phyloP scores from a whole-genome alignment of 2,329 filamentous ascomycete species.

The Sordariomycetes sp. region DNA sequence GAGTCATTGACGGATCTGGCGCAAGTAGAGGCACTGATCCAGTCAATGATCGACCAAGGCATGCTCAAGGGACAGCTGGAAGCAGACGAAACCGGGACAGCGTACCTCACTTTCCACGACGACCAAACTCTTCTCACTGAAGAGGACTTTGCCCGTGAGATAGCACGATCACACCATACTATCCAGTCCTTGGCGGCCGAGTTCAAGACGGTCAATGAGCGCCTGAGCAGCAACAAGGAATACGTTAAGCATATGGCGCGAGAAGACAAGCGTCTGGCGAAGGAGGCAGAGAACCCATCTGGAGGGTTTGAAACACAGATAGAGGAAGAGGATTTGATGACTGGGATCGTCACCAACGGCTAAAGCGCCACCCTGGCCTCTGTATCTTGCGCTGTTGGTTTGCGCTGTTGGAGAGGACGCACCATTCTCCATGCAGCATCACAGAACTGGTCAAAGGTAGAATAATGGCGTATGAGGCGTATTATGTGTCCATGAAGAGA shows the following conservation, averaged over 20 bases:
- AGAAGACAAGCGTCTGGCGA: conserved; percentile 36
- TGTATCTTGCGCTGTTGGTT: too few species aligned
- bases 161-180: conserved; percentile 28
- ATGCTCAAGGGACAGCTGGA: conserved; percentile 46
- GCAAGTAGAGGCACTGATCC: conserved; percentile 36
- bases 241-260: conserved; percentile 39
- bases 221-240: conserved; percentile 45
- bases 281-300: conserved; percentile 25
- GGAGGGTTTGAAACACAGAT: conserved; percentile 36
- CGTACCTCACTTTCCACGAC: conserved; percentile 41
- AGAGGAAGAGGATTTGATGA: conserved; percentile 56
- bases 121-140: conserved; percentile 36
- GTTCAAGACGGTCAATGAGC: conserved; percentile 42
- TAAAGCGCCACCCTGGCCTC: too few species aligned
- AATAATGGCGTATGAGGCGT: too few species aligned
- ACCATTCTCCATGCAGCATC: too few species aligned
- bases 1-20: conserved; percentile 27
- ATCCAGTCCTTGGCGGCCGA: conserved; percentile 36
- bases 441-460: too few species aligned
- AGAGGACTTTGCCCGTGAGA: conserved; percentile 35
- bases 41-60: conserved; percentile 44
- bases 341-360: conserved; percentile 20
- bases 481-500: too few species aligned
- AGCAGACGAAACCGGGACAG: conserved; percentile 29
- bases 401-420: too few species aligned